phyloP scores from a whole-genome alignment of 2,329 filamentous ascomycete species.

The Colletotrichum zoysiae region DNA sequence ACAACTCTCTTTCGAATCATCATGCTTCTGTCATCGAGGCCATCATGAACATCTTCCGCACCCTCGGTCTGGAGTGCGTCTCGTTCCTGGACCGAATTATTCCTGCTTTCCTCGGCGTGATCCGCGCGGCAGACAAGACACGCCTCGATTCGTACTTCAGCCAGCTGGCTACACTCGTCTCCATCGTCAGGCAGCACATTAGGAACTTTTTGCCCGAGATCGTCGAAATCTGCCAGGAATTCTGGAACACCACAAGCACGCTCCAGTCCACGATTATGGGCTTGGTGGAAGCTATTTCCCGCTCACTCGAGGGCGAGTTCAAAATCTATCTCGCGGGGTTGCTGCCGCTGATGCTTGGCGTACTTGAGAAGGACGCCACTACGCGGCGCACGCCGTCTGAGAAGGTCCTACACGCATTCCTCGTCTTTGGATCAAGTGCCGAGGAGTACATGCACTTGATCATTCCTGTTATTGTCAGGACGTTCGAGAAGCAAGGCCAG shows the following conservation, averaged over 20 bases:
- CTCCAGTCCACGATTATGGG: conserved; percentile 93
- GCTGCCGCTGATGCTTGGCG: conserved; percentile 92
- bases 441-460: conserved; percentile 99
- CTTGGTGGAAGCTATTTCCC: conserved; percentile 92
- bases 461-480: conserved; percentile 91
- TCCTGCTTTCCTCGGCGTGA: conserved; percentile 91
- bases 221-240: conserved; percentile 87
- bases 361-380: conserved; percentile 87
- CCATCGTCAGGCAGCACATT: conserved; percentile 96
- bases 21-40: conserved; percentile 96
- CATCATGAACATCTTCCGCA: conserved; percentile 99
- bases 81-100: conserved; percentile 95
- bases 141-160: conserved; percentile 97
- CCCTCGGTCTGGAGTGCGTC: conserved; percentile 94
- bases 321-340: conserved; percentile 93
- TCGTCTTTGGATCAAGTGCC: conserved; percentile 94
- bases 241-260: conserved; percentile 84
- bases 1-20: conserved; percentile 88
- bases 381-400: conserved; percentile 85
- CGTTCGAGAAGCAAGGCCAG: conserved; percentile 91
- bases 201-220: conserved; percentile 90
- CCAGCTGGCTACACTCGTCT: conserved; percentile 91
- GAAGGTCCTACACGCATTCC: conserved; percentile 91
- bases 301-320: conserved; percentile 96
- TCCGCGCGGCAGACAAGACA: conserved; percentile 81